A percentile compares a stretch with the other conserved stretches of the same genome.
Evolutionary conservation across 2,329 filamentous ascomycete genomes (phyloP).

Genomic region (Curvularia hawaiiensis): DNA sequence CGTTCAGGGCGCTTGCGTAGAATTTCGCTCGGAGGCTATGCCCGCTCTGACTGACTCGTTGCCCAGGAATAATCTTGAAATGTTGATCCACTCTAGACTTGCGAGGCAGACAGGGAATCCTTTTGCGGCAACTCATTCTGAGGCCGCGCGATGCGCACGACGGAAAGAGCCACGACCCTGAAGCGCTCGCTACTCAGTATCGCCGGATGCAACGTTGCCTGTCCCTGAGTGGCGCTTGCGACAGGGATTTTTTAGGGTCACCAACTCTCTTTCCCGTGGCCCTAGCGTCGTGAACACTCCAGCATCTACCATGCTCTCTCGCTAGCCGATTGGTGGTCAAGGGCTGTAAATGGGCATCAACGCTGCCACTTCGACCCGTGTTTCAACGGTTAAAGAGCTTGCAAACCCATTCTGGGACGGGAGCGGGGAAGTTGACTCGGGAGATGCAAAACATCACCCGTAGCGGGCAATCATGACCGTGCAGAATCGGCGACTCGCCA

Average conservation of each 20-base stretch:
- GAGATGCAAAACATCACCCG: slow-evolving; percentile 28
- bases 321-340: slow-evolving; percentile 9
- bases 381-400: slow-evolving; percentile 14
- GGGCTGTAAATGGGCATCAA: slow-evolving; percentile 15
- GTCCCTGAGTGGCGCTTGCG: slow-evolving; percentile 11
- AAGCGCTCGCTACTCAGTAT: slow-evolving; percentile 13
- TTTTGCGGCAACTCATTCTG: slow-evolving; percentile 8
- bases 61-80: slow-evolving; percentile 26
- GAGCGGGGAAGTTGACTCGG: slow-evolving; percentile 18
- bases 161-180: slow-evolving; percentile 15
- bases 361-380: slow-evolving; percentile 8
- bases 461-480: slow-evolving; percentile 17
- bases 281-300: slow-evolving; percentile 15
- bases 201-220: slow-evolving; percentile 11
- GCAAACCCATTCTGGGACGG: slow-evolving; percentile 3
- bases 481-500: slow-evolving; percentile 8
- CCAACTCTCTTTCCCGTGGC: slow-evolving; percentile 2
- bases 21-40: slow-evolving; percentile 12
- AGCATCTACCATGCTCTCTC: slow-evolving; percentile 20
- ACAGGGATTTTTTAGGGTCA: slow-evolving; percentile 9
- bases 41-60: slow-evolving; percentile 22
- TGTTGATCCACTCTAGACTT: slow-evolving; percentile 18
- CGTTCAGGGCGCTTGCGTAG: slow-evolving; percentile 29
- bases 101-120: slow-evolving; percentile 11
- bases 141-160: slow-evolving; percentile 14